Base-by-base conservation (phyloP, 108 stramenopile species). In the Cylindrotheca closterium region DNA sequence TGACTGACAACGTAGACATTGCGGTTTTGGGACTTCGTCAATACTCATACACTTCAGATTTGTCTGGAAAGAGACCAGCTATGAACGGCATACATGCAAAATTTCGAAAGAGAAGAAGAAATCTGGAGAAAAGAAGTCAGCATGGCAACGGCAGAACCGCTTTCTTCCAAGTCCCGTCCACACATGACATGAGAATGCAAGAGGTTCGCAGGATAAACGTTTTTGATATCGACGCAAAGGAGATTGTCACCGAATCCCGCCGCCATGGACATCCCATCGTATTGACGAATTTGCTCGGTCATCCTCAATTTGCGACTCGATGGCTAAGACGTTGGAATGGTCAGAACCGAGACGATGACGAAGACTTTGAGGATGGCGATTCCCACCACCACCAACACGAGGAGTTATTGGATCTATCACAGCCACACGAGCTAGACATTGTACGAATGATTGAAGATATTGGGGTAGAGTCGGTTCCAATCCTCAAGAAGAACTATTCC, bases 281-380 rank as follows among this genome's bases (percentile, higher is more conserved):
- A 15, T 73, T 92, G 25, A 76, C 79, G 4, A 84, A 80, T n/a
- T 84, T 87, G 58, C 57, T 75, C 19, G 86, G 91, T 8, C 89
- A 87, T 87, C 82, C 91, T 1, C 65, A 80, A 32, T 92, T 92
- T 79, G 86, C 91, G 2, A 33, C 65, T 21, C 68, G 82, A 19
- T 92, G 91, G 91, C 67, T 91, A 17, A 60, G 46, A 22, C 29
- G 51, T 29, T 3, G 30, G 58, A 42, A 42, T 7, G 15, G 15
- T 7, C 37, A 42, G 15, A 7, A 15, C 15, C 37, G 37, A 61
- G 33, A 17, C 0, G 32, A 17, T n/a, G 0, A 52, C n/a, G n/a
- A n/a, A n/a, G n/a, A n/a, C n/a, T n/a, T n/a, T n/a, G n/a, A n/a
- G n/a, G 57, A 28, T 24, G 15, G 1, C 18, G 55, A 47, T 37